Percentiles rank a stretch among this genome's conserved stretches.
Conservation (phyloP, 768 basidiomycete genomes). For the Cystofilobasidium capitatum region DNA sequence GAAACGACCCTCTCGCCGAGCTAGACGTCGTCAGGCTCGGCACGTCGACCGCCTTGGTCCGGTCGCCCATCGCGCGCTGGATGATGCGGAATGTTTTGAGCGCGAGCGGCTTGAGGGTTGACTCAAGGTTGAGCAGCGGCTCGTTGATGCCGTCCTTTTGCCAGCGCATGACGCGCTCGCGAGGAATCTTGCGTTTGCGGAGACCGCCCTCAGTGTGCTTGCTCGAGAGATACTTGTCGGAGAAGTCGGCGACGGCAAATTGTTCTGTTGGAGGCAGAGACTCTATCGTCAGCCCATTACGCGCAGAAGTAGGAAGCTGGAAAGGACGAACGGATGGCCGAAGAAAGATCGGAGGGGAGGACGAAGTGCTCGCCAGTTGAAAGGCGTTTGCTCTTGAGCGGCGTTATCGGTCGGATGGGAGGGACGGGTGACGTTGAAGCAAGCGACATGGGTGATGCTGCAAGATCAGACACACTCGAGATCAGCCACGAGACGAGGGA, state of each 20-base stretch:
- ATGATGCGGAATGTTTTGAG: conserved; percentile 78
- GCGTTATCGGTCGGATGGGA: conserved; percentile 36
- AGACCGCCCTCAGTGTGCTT: conserved; percentile 65
- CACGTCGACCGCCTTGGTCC: conserved; percentile 48
- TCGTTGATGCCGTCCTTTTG: conserved; percentile 70
- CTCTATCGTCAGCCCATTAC: neutral
- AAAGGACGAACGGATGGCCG: conserved; percentile 68
- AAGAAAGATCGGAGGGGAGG: conserved; percentile 11
- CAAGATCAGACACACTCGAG: conserved; percentile 48
- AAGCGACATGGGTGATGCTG: conserved; percentile 62
- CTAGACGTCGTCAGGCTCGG: neutral
- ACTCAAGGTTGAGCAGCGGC: conserved; percentile 63
- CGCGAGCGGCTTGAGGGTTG: conserved; percentile 61
- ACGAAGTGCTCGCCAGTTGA: conserved; percentile 8
- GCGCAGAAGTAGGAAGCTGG: conserved; percentile 59
- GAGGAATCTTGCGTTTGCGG: conserved; percentile 42
- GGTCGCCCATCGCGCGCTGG: conserved; percentile 88
- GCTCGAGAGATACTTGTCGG: conserved; percentile 76
- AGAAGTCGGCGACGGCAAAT: conserved; percentile 77
- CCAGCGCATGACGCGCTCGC: conserved; percentile 54
- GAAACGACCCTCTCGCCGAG: neutral
- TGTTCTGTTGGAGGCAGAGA: conserved; percentile 51
- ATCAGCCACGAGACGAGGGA: conserved; percentile 16
- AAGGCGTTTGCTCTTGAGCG: conserved; percentile 39
- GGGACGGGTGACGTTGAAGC: conserved; percentile 35